These are phyloP conservation scores for Fusarium sacchari DNA, from an alignment of 2,329 filamentous ascomycete species.

Conservation along the genomic window DNA sequence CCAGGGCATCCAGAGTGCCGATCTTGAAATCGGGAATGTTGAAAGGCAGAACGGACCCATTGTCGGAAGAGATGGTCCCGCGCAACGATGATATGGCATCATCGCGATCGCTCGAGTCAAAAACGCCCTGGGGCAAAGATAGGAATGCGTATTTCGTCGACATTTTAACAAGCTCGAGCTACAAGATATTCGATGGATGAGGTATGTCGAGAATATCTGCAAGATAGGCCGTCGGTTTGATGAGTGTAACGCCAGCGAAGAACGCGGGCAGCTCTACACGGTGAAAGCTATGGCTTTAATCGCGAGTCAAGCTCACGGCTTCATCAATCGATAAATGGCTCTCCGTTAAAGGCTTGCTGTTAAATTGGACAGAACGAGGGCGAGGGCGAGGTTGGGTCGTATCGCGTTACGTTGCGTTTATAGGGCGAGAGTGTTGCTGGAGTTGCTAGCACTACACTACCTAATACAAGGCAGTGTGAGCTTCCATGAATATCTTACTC, in stretches of 20 bases:
- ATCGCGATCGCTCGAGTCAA: constrained; percentile 80
- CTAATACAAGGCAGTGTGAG: constrained; percentile 10
- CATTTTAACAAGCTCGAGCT: constrained; percentile 48
- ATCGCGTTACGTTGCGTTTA: background rate
- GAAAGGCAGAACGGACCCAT: constrained; percentile 81
- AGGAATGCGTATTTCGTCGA: constrained; percentile 82
- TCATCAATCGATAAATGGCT: constrained; percentile 19
- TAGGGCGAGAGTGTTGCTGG: constrained; percentile 7
- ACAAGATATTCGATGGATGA: background rate
- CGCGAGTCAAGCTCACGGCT: background rate
- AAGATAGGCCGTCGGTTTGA: constrained; percentile 20
- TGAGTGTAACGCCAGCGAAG: constrained; percentile 16
- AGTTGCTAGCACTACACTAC: constrained; percentile 22
- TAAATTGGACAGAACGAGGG: background rate
- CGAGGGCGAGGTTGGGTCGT: background rate
- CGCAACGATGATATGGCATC: constrained; percentile 83
- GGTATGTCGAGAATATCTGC: constrained; percentile 10
- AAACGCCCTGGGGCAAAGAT: constrained; percentile 88
- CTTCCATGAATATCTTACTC: constrained; percentile 4
- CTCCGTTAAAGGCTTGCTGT: background rate
- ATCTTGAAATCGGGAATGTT: constrained; percentile 96
- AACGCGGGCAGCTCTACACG: constrained; percentile 11
- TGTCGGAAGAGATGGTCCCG: constrained; percentile 76
- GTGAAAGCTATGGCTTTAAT: constrained; percentile 16
- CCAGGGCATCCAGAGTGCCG: constrained; percentile 91